These are phyloP conservation scores for Aspergillus amoenus DNA, from an alignment of 2,329 filamentous ascomycete species.

Conservation along the genomic window DNA sequence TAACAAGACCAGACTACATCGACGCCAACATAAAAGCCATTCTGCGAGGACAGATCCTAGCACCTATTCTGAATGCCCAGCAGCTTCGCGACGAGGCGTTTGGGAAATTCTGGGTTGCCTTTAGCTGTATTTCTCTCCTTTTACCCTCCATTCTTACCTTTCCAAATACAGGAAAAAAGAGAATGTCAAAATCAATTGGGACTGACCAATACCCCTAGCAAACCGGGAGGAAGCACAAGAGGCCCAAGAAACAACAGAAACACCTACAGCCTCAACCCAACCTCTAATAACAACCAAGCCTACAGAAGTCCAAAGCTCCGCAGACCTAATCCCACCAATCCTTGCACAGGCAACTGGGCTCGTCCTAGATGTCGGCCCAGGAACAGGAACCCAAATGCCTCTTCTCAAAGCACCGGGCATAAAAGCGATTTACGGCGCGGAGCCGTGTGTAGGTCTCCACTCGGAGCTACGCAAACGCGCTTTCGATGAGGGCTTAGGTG, in stretches of 20 bases:
- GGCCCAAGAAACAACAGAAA: background rate
- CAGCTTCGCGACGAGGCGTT: constrained; percentile 42
- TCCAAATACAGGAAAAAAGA: background rate
- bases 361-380: constrained; percentile 53
- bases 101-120: constrained; percentile 42
- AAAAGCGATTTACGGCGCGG: constrained; percentile 53
- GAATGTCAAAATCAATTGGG: background rate
- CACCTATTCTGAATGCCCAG: constrained; percentile 30
- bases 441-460: constrained; percentile 53
- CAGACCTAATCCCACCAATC: constrained; percentile 42
- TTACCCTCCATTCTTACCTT: background rate
- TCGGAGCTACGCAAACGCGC: constrained; percentile 43
- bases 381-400: constrained; percentile 52
- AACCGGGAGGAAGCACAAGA: constrained; percentile 16
- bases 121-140: constrained; percentile 28
- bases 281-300: background rate
- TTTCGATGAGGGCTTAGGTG: constrained; percentile 40
- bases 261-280: background rate
- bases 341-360: constrained; percentile 41
- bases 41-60: constrained; percentile 36
- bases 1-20: constrained; percentile 31
- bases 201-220: constrained; percentile 6
- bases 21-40: constrained; percentile 33
- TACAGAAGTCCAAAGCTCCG: constrained; percentile 27
- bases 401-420: constrained; percentile 47